Evolutionary conservation across 2,329 filamentous ascomycete species (phyloP).

Genomic region (Calycina marina): DNA sequence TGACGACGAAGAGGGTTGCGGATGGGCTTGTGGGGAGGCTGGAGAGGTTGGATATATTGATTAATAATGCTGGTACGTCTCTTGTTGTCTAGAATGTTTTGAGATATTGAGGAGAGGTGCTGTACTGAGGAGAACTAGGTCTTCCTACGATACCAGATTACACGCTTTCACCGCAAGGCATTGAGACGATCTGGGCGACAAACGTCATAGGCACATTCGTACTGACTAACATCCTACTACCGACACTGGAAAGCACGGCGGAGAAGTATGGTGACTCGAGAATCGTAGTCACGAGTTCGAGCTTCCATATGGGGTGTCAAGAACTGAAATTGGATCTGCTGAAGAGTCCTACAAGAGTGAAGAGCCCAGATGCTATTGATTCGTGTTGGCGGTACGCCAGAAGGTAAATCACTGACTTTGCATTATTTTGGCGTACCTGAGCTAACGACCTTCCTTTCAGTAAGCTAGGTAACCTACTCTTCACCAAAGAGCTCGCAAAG

Average conservation of each 20-base stretch:
- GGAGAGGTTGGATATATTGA: constrained; percentile 1
- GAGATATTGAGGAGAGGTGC: background rate
- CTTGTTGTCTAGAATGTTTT: background rate
- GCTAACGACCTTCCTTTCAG: no score
- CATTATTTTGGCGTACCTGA: no score
- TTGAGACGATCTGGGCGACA: constrained; percentile 1
- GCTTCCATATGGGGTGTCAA: constrained; percentile 2
- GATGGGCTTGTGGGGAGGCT: constrained; percentile 1
- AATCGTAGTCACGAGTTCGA: background rate
- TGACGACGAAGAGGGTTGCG: background rate
- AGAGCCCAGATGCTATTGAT: background rate
- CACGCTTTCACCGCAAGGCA: constrained; percentile 2
- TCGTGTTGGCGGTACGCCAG: constrained; percentile 1
- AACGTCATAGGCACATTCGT: constrained; percentile 1
- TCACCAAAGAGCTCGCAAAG: constrained; percentile 1
- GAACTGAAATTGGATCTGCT: constrained; percentile 1
- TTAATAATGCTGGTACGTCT: constrained; percentile 1
- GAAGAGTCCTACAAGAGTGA: background rate
- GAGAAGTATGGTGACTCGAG: constrained; percentile 1
- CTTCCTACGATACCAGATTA: constrained; percentile 1
- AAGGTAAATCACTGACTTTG: constrained; percentile 1
- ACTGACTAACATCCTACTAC: constrained; percentile 1
- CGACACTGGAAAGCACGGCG: constrained; percentile 1
- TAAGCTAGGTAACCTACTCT: constrained; percentile 2
- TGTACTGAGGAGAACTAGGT: no score